Evolutionary conservation across 805 yeast species (phyloP), one percentile per base, ranked within the genome.

Genomic region (Teunomyces funiuensis): DNA sequence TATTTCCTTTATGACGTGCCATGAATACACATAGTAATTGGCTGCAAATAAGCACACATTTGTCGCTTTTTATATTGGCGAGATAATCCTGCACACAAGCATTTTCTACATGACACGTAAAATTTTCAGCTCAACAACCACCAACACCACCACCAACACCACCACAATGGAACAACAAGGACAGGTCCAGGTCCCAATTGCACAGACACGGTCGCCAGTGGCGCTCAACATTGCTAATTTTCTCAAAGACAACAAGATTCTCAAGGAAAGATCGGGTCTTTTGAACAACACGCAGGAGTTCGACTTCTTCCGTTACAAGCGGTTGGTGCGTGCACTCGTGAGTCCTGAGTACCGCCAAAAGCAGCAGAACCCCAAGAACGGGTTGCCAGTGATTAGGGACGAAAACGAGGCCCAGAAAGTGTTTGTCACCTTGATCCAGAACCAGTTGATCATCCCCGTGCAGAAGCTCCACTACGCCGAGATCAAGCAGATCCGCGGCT

Each of bases 261-360:
- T 91, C 48, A 93, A 91, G 57, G 85, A 83, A 63, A 80, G 99
- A 54, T 77, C 78, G 46, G 97, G 97, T 10, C 61, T 83, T n/a
- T 69, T 83, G 40, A 82, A 83, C 53, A 82, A 84, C 41, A 77
- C 77, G 47, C 66, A 58, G n/a, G 81, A 80, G 36, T 76, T 79
- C 26, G 96, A 88, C 44, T 89, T 93, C 62, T 93, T 91, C 76
- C 75, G 95, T 51, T 85, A 74, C 61, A 91, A 91, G 63, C 78
- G 99, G 54, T 84, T 88, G 31, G 66, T 79, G 10, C 73, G 98
- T 50, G 95, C 95, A 1, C 72, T 91, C 43, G 66, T 80, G 26
- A 79, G 88, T 41, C 83, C 78, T 1, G 90, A 83, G 33, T 93
- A 88, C 63, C 73, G 74, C 51, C 60, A 54, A 47, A 77, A 69